Evolutionary conservation across 805 yeast genomes (phyloP), one percentile per base, ranked within the genome.

Genomic region (Debaryomyces maramus): DNA sequence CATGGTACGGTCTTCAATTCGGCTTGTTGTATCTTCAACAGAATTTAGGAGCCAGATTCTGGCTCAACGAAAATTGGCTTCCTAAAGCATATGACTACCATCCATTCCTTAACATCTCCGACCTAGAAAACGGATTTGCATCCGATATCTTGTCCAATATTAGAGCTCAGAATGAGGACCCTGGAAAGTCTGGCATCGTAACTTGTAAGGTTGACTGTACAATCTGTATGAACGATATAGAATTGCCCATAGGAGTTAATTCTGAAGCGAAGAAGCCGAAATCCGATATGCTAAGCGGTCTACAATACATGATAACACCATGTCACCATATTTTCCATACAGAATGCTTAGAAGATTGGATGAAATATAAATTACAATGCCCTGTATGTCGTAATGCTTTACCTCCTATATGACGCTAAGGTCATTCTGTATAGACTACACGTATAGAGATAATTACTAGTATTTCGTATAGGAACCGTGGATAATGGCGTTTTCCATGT

Each of bases 261-360:
- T 40, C 37, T 14, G 52, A 48, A 21, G 40, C 36, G 6, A 50
- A 49, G 32, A 39, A 42, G 3, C 42, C 42, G 2, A 34, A 13
- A 8, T 29, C 30, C 33, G 52, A 39, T 32, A 44, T 15, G 9
- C 26, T 16, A 43, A 56, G 60, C 34, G 55, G 64, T 46, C 68
- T 78, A 48, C 62, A 67, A 9, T 84, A 82, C 53, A 84, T 86
- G 93, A 78, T 88, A 3, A 88, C 98, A 0, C 97, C 97, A 2
- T 90, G 98, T 61, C 73, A 81, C 30, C 98, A 90, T 59, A 80
- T 88, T 7, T 91, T 89, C 75, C 97, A 90, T 56, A 76, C 88
- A 2, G 81, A 77, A n/a, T 90, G 98, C 64, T 67, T 91, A 47
- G 95, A 87, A 56, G 80, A 77, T 46, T 91, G 97, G 97, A 88